phyloP scores from a whole-genome alignment of 1,284 basidiomycete species.

The Moesziomyces globuligerus region DNA sequence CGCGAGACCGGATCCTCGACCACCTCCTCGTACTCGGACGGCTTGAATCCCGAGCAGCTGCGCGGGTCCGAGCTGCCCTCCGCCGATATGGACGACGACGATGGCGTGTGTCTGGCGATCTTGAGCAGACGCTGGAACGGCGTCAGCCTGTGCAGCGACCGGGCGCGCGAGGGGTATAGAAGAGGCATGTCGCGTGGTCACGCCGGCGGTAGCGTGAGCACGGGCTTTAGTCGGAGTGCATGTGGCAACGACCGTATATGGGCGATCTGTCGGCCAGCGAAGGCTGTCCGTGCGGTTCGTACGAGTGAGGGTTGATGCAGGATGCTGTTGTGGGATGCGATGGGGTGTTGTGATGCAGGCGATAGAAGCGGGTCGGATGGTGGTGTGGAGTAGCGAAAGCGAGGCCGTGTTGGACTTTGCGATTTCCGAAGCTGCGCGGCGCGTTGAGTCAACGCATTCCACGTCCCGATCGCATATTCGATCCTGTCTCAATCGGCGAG shows the following conservation, averaged over 20 bases:
- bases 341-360: slow-evolving; percentile 4
- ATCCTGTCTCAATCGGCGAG: no score
- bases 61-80: slow-evolving; percentile 6
- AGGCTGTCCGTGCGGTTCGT: background rate
- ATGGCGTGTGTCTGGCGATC: slow-evolving; percentile 38
- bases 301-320: slow-evolving; percentile 1
- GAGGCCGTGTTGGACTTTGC: slow-evolving; percentile 35
- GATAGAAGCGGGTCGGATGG: slow-evolving; percentile 9
- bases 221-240: no score
- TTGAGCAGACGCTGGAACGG: slow-evolving; percentile 42
- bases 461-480: no score
- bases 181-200: slow-evolving; percentile 27
- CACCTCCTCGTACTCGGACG: slow-evolving; percentile 34
- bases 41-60: slow-evolving; percentile 32
- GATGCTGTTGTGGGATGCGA: background rate
- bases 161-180: slow-evolving; percentile 36
- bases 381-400: slow-evolving; percentile 10
- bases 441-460: slow-evolving; percentile 17
- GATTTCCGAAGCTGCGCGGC: slow-evolving; percentile 12
- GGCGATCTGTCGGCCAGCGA: no score
- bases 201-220: background rate
- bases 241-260: no score
- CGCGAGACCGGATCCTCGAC: slow-evolving; percentile 26
- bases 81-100: slow-evolving; percentile 1
- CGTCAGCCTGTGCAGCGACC: slow-evolving; percentile 20